Percentiles rank a stretch among this genome's conserved stretches.
These are phyloP conservation scores for Balakata baccata DNA, from an alignment of 345 rosid species.

Conservation along the genomic window DNA sequence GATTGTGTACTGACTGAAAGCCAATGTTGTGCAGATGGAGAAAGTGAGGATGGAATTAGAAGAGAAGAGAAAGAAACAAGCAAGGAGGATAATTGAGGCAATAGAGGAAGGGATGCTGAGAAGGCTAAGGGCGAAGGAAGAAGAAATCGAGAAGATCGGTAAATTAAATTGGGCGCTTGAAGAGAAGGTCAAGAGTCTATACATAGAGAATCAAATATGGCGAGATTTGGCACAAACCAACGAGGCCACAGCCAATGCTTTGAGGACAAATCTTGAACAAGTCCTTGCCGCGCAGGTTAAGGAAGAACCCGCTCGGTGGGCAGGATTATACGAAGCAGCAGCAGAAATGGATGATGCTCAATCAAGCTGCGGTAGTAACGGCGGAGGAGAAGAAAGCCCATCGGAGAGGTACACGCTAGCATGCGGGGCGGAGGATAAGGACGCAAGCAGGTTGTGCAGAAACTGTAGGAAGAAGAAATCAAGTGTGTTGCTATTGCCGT, in stretches of 20 bases:
- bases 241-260: slow-evolving; percentile 70
- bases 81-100: slow-evolving; percentile 49
- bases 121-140: slow-evolving; percentile 58
- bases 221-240: slow-evolving; percentile 71
- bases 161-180: slow-evolving; percentile 66
- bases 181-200: slow-evolving; percentile 56
- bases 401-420: slow-evolving; percentile 18
- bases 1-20: too few species aligned
- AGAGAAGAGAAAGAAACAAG: slow-evolving; percentile 55
- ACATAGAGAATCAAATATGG: slow-evolving; percentile 80
- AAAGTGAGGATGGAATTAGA: slow-evolving; percentile 68
- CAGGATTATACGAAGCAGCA: slow-evolving; percentile 29
- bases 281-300: slow-evolving; percentile 46
- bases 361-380: slow-evolving; percentile 65
- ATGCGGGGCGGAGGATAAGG: slow-evolving; percentile 14
- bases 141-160: slow-evolving; percentile 59
- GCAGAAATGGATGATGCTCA: slow-evolving; percentile 58
- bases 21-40: slow-evolving; percentile 47
- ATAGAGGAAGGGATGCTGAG: slow-evolving; percentile 53
- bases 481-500: slow-evolving; percentile 73
- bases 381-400: slow-evolving; percentile 15
- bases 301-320: slow-evolving; percentile 21
- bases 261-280: slow-evolving; percentile 63
- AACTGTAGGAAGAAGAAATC: slow-evolving; percentile 62
- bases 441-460: slow-evolving; percentile 42